Evolutionary conservation across 2,329 filamentous ascomycete genomes (phyloP), one percentile per base, ranked within the genome.

Genomic region (Sporothrix brunneoviolacea): DNA sequence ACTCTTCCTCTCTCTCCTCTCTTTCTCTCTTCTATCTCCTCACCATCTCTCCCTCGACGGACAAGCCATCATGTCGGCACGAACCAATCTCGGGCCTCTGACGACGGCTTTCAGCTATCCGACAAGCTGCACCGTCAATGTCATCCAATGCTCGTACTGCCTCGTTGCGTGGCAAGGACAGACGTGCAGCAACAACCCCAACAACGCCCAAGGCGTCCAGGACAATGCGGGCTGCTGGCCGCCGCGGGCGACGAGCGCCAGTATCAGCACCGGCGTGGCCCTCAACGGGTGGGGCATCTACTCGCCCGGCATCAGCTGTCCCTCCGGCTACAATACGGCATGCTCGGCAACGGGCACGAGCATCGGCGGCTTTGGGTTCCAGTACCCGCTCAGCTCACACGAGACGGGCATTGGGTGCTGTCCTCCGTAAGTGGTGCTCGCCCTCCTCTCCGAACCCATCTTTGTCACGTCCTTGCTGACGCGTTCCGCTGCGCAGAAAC

Each of bases 341-440:
- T 56, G 55, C 22, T 38, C 48, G 15, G 57, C 57, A 7, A 57
- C 53, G 13, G 40, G 48, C 18, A 54, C 48, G 7, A 48, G 55
- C 4, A 55, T 54, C 4, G 53, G 56, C 4, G 56, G 56, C 2
- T 63, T 58, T 53, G 19, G 55, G n/a, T 61, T 64, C 33, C 58
- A 65, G 49, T 66, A 61, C 40, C 48, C 55, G 2, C 51, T 65
- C 33, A 30, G 52, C 3, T 44, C 53, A 3, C 54, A 59, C 3
- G 64, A 66, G 52, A 67, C 64, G 9, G 64, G 58, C 2, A 48
- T 65, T 4, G 65, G 63, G 2, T 67, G 64, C 41, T 67, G 64
- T 54, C 64, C 64, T 21, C 52, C 53, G 54, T 55, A 30, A 12
- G 43, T 39, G 4, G 5, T 8, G 13, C 30, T 15, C 30, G 16